These are phyloP conservation scores for Pythium phragmitis DNA, from an alignment of 352 stramenopile species.

Conservation along the genomic window DNA sequence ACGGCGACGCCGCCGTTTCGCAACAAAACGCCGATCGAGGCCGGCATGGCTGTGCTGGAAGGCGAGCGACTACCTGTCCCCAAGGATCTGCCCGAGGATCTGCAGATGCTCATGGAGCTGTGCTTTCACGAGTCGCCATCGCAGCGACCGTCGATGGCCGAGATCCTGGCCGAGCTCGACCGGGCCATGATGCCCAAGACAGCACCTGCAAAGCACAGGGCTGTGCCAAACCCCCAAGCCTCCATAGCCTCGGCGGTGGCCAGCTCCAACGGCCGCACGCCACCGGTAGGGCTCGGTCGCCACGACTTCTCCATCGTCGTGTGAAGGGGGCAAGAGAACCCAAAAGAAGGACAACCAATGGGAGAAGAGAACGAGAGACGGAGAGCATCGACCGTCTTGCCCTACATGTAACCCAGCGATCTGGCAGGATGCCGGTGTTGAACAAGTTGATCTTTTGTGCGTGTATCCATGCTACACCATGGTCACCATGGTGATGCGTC, in stretches of 20 bases:
- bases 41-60: slow-evolving; percentile 58
- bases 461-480: neutral
- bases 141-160: slow-evolving; percentile 65
- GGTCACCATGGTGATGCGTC: neutral
- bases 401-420: neutral
- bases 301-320: slow-evolving; percentile 15
- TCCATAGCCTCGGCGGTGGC: neutral
- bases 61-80: slow-evolving; percentile 60
- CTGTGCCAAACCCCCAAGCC: neutral
- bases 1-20: slow-evolving; percentile 54
- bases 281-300: slow-evolving; percentile 1
- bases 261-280: neutral
- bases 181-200: neutral
- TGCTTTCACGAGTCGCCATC: slow-evolving; percentile 68
- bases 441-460: neutral
- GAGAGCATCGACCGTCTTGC: neutral
- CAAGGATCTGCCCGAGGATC: slow-evolving; percentile 37
- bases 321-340: neutral
- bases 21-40: slow-evolving; percentile 52
- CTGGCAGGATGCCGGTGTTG: neutral
- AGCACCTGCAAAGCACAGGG: neutral
- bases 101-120: slow-evolving; percentile 59
- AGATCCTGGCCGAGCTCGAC: slow-evolving; percentile 44
- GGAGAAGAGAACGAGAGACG: neutral
- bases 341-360: neutral